Evolutionary conservation across 106 monocot species (phyloP), one percentile per base, ranked within the genome.

Genomic region (Platanthera guangdongensis): DNA sequence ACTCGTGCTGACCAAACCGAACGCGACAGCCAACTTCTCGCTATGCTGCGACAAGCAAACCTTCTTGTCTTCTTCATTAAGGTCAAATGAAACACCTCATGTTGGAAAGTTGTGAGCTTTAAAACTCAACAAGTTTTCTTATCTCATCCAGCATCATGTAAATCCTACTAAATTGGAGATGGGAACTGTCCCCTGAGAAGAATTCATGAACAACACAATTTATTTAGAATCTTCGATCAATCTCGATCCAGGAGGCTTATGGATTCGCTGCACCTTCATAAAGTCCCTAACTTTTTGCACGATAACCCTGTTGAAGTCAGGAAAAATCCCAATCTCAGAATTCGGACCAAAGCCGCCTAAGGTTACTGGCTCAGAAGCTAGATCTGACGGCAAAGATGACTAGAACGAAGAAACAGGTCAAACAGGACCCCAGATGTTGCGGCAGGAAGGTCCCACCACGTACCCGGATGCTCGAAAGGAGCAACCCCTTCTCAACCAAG

Each of bases 221-320:
- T 45, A 88, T 81, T 76, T 93, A 0, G 25, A 25, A 25, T 25
- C 25, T 25, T 25, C 80, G 13, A 93, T 85, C 93, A 88, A 93
- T 71, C 88, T 89, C 50, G 76, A 83, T 18, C 90, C 88, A 10
- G 63, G 73, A 18, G 79, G 85, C 73, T 88, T 91, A 68, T 75
- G 88, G 22, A 72, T 84, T n/a, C 85, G 83, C 70, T 79, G 83
- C 11, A 84, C 80, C 68, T 82, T 84, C 52, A 93, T 75, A 73
- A 78, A 72, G 74, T 84, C 88, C 62, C 93, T 86, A 54, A 85
- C 74, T 39, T 50, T 13, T 3, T 80, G 69, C 46, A 86, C 90
- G 28, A 84, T 84, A 50, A n/a, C n/a, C n/a, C n/a, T n/a, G n/a
- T n/a, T n/a, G n/a, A n/a, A n/a, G n/a, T n/a, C n/a, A n/a, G n/a